Evolutionary conservation across 345 rosid genomes (phyloP), one percentile per base, ranked within the genome.

Genomic region (Pistacia atlantica): DNA sequence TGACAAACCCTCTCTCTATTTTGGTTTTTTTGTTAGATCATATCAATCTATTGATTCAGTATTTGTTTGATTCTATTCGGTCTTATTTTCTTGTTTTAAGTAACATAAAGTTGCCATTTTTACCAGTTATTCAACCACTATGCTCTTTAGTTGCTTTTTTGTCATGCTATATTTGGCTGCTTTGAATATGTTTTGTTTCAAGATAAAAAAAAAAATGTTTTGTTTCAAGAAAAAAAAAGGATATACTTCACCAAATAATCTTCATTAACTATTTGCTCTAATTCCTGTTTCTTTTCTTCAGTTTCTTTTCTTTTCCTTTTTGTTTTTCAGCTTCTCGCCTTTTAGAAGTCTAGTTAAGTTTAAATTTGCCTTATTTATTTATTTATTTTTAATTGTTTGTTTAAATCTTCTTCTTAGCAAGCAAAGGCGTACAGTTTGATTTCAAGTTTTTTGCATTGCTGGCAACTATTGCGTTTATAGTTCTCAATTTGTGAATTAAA

Each of bases 1-100:
- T 86, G 85, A 69, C 82, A 71, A 78, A 54, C 67, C 81, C 71
- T 69, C 73, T 73, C 77, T 80, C 75, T 79, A 69, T 42, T 9
- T 81, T 82, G 81, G 80, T 38, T 46, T 80, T 72, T 87, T 69
- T 54, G 60, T 67, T 79, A 64, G 72, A 63, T 67, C 61, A 2
- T 35, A 42, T 42, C 46, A 69, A 71, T 72, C 75, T 58, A 42
- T 48, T 71, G 80, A 83, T 86, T 80, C 75, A 75, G 71, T 78
- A 75, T 80, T 70, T 75, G 78, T 75, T 80, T 65, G 77, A 77
- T 78, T 78, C 80, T 63, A 14, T 64, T 63, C 17, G 57, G 20
- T 54, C 68, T 37, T 67, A 62, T 80, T 37, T 80, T 37, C 66
- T 76, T 80, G 77, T 80, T 78, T 67, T 71, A 31, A 35, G 68